These are phyloP conservation scores for Citrus hindsii DNA, from an alignment of 345 rosid species.

Conservation along the genomic window DNA sequence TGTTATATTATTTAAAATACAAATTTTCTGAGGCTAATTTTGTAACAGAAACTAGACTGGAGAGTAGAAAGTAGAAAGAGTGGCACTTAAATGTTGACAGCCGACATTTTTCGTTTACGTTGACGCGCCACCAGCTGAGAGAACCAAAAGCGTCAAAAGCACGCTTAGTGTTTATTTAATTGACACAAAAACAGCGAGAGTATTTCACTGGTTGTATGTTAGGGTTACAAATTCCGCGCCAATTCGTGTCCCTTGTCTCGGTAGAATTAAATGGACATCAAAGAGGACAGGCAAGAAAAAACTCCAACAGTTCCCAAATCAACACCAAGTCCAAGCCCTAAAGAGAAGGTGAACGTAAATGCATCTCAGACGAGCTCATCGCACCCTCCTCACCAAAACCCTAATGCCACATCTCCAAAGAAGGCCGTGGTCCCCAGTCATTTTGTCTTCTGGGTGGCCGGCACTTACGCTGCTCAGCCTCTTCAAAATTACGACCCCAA, in stretches of 20 bases:
- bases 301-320: constrained; percentile 22
- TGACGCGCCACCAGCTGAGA: too few species aligned
- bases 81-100: too few species aligned
- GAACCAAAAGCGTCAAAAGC: too few species aligned
- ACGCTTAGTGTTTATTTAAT: too few species aligned
- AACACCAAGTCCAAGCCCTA: constrained; percentile 22
- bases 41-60: too few species aligned
- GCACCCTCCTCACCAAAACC: constrained; percentile 21
- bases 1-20: too few species aligned
- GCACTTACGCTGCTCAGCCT: constrained; percentile 65
- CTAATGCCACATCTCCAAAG: constrained; percentile 24
- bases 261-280: constrained; percentile 27
- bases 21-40: too few species aligned
- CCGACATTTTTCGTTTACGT: too few species aligned
- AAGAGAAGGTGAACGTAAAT: constrained; percentile 1
- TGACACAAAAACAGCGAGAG: neutral
- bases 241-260: neutral
- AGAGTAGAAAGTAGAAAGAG: too few species aligned
- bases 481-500: constrained; percentile 55
- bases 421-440: constrained; percentile 40
- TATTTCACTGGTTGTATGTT: neutral
- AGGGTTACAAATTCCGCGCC: constrained; percentile 61
- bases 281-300: constrained; percentile 22
- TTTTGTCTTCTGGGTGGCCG: constrained; percentile 55
- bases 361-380: constrained; percentile 29